A percentile compares a stretch with the other conserved stretches of the same genome.
Conservation (phyloP, 2,329 filamentous ascomycete genomes). For the Juglanconis sp. region DNA sequence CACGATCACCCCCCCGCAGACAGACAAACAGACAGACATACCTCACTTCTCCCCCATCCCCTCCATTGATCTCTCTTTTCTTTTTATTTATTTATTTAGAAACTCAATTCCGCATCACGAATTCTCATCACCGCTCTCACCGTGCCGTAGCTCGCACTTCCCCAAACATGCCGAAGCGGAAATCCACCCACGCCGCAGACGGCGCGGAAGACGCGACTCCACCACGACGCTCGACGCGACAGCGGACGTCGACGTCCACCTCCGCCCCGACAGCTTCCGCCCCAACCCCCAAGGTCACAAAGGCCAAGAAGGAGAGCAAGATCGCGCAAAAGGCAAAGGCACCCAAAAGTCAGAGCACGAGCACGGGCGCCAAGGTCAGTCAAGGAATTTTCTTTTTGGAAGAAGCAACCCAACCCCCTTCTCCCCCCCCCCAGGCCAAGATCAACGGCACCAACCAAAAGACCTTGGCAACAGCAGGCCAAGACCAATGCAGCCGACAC, state of each 20-base stretch:
- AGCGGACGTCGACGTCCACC: constrained; percentile 7
- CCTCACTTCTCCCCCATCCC: too few relatives aligned
- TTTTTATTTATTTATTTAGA: too few relatives aligned
- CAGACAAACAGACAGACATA: too few relatives aligned
- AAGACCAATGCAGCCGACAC: neutral
- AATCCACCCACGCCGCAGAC: neutral
- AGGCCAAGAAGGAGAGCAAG: neutral
- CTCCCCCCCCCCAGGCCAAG: neutral
- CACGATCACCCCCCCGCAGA: too few relatives aligned
- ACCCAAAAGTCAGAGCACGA: too few relatives aligned
- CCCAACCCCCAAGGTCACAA: neutral
- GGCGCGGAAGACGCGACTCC: constrained; percentile 3
- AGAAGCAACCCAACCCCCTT: neutral
- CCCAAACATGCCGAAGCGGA: constrained; percentile 12
- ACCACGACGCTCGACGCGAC: constrained; percentile 16
- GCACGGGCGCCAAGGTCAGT: too few relatives aligned
- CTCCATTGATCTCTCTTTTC: too few relatives aligned
- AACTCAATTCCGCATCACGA: too few relatives aligned
- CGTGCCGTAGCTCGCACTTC: too few relatives aligned
- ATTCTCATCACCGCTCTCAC: too few relatives aligned
- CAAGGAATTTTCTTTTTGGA: too few relatives aligned
- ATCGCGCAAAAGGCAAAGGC: neutral
- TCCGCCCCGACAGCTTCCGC: neutral
- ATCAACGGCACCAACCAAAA: neutral
- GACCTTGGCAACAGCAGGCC: neutral